Base-by-base conservation (phyloP, 768 basidiomycete genomes). In the Albatrellus ellisii region DNA sequence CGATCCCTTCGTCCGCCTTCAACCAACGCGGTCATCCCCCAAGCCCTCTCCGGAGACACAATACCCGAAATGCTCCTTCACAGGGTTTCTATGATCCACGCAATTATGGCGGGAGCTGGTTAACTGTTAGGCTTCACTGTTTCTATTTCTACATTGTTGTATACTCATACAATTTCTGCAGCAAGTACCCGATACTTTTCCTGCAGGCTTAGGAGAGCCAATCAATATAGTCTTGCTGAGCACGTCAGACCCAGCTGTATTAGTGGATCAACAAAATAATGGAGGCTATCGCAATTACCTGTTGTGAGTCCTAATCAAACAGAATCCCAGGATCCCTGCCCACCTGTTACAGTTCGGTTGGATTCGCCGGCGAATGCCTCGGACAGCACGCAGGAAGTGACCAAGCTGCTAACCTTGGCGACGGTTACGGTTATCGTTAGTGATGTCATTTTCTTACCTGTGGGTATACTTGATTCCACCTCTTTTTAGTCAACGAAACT, bases 231-330 rank as follows among this genome's bases (percentile, higher is more conserved):
- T 95, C 52, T 62, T 95, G 17, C 79, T 83, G 18, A 82, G 70
- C 7, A 67, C 77, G 34, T 94, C 90, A 3, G 82, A 88, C 51
- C 46, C 67, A 3, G 65, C 59, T 4, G 82, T 92, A 2, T 69
- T 90, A 34, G 67, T 73, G 18, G 73, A 79, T 49, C 62, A 64
- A 12, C 56, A 73, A 50, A 52, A 54, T 2, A 58, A 81, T 36
- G 90, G 90, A 11, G 88, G 90, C 3, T 60, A 90, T 39, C 66
- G 74, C 28, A 94, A 91, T 55, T 92, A 80, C 62, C 84, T 77
- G 55, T 60, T 79, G 86, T 89, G 51, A 50, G 83, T 70, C 2
- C 24, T 14, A 40, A 18, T 5, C 1, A 20, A 21, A 4, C 11
- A 26, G 33, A 34, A 24, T 26, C 8, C 33, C 25, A 20, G 11